Evolutionary conservation across 352 stramenopile species (phyloP).

Genomic region (Globisporangium nagaii): DNA sequence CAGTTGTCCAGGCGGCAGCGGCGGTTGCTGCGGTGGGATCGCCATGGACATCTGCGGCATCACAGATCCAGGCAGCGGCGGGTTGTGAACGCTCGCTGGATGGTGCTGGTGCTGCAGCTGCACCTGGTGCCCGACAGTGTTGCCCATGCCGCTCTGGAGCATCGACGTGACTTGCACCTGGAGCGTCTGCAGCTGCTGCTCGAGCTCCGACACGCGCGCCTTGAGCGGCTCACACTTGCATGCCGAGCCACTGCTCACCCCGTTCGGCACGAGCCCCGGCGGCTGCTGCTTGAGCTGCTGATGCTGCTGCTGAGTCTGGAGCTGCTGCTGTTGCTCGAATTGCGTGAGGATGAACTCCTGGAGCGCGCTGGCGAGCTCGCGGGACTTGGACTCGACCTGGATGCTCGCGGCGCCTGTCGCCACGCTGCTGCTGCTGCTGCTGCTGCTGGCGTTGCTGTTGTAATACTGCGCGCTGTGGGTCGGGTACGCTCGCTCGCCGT

Average conservation of each 20-base stretch:
- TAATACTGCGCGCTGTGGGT: neutral
- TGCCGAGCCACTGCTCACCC: neutral
- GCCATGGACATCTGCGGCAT: neutral
- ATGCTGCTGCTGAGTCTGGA: slow-evolving; percentile 6
- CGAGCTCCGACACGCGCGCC: slow-evolving; percentile 49
- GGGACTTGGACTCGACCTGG: slow-evolving; percentile 43
- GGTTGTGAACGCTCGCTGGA: too few relatives aligned
- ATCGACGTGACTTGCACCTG: slow-evolving; percentile 32
- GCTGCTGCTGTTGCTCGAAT: slow-evolving; percentile 21
- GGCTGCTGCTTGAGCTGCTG: slow-evolving; percentile 8
- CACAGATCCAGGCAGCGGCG: slow-evolving; percentile 6
- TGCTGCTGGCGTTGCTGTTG: neutral
- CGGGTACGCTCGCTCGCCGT: too few relatives aligned
- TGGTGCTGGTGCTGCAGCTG: neutral
- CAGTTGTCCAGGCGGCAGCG: slow-evolving; percentile 10
- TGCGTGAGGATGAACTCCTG: slow-evolving; percentile 45
- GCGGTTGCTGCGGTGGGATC: slow-evolving; percentile 11
- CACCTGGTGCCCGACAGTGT: slow-evolving; percentile 6
- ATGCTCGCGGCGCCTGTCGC: neutral
- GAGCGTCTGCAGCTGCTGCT: slow-evolving; percentile 34
- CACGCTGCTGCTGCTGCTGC: slow-evolving; percentile 12
- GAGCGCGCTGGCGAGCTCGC: slow-evolving; percentile 53
- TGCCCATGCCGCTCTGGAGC: slow-evolving; percentile 8
- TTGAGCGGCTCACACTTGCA: slow-evolving; percentile 40
- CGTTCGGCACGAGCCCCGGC: slow-evolving; percentile 1